Base-by-base conservation (phyloP, 2,329 filamentous ascomycete genomes). In the Colletotrichum simmondsii region DNA sequence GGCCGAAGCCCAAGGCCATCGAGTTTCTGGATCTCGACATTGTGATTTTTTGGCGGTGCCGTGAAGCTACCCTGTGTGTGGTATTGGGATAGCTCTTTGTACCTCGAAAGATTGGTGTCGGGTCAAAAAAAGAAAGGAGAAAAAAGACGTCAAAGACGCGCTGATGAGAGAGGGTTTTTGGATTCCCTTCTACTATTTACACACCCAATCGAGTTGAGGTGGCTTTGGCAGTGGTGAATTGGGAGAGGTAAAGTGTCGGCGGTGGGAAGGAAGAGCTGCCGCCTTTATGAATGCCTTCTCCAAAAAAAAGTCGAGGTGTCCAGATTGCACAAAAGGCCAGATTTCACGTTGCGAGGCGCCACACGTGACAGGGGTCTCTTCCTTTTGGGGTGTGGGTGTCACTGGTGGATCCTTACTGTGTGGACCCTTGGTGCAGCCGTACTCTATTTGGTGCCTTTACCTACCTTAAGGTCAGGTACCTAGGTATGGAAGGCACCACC, bases 1-100 rank as follows among this genome's bases (percentile, higher is more conserved):
- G 87, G 90, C 95, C 95, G 89, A 98, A 88, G 92, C 92, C 87
- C 87, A 95, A 83, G 89, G 91, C 89, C 90, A 93, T 87, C 86
- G 90, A 88, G 87, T 90, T 88, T 87, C 89, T 86, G 82, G 91
- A 92, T 80, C 85, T 84, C 85, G 87, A 85, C 87, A 89, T 89
- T 75, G 60, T 69, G 60, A 7, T 19, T 19, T 62, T 62, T 26
- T 62, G 66, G 65, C 68, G 57, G 65, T 72, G 57, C 35, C 76
- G 77, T 68, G 22, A 73, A 60, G 71, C 68, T 73, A 54, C 63
- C 71, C 42, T 59, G 35, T 35, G 24, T 24, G 24, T n/a, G 8
- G 2, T 19, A 49, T 74, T 42, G 16, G 14, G 42, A 66, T 30
- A 32, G 65, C 62, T 57, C 42, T 68, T 35, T 59, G 71, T 67